Evolutionary conservation across 2,329 filamentous ascomycete genomes (phyloP), one percentile per base, ranked within the genome.

Genomic region (Berkeleyomyces rouxiae): DNA sequence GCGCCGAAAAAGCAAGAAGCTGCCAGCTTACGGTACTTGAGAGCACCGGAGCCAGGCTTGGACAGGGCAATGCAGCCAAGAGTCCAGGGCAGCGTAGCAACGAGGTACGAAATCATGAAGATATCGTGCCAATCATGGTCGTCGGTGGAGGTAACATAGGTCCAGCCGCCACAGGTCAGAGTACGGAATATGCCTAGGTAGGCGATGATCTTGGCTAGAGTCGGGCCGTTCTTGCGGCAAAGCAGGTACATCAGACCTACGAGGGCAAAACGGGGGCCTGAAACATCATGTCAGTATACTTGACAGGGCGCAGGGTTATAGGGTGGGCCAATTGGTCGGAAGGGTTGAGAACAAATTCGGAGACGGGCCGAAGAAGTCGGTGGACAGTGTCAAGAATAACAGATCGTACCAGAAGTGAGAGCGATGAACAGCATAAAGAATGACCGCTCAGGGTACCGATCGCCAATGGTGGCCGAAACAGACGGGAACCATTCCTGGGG

Each of bases 41-140:
- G 80, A 5, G 93, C 89, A 66, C 77, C 82, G 10, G 85, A 80
- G 71, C 96, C 96, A 63, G 85, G 83, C 9, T 92, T 90, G 74
- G 91, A 96, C 60, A 97, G 76, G 4, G 87, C 84, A 66, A 97
- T 81, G 73, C 92, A 96, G 58, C 93, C 93, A 58, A 90, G 74
- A 1, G 92, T 99, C 93, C 93, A 99, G 1, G 93, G 93, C 61
- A 99, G 78, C 2, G 93, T 97, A 42, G 90, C 87, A 55, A 99
- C 86, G 63, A 99, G 79, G 74, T 99, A 99, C 11, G 90, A 95
- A 68, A 99, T 96, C 93, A 99, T 99, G 73, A 99, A 92, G 66
- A 97, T 92, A 71, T 99, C 93, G 73, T 99, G 93, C 91, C 90
- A 97, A 74, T 95, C 85, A 74, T 99, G 93, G 72, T 97, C 90